phyloP scores from a whole-genome alignment of 495 filamentous ascomycete species.

The Durotheca rogersii region DNA sequence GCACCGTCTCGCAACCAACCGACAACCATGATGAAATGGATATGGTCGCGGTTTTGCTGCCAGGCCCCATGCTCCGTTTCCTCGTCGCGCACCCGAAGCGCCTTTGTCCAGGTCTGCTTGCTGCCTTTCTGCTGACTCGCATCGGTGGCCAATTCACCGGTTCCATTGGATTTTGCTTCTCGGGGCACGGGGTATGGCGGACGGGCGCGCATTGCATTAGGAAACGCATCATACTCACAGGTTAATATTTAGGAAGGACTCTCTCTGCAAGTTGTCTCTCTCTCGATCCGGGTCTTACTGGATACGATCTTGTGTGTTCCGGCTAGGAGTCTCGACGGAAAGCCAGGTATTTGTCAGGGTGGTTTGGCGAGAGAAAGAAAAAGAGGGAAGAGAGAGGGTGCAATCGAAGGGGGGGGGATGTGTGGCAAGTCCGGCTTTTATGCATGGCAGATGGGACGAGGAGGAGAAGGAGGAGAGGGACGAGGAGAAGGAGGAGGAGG shows the following conservation, averaged over 20 bases:
- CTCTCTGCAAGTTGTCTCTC: slow-evolving; percentile 10
- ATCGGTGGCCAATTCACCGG: no score
- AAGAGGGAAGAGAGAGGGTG: slow-evolving; percentile 18
- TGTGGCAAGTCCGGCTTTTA: slow-evolving; percentile 36
- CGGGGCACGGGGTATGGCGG: no score
- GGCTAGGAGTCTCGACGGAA: slow-evolving; percentile 22
- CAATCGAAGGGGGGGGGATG: slow-evolving; percentile 27
- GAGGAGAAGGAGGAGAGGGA: not conserved
- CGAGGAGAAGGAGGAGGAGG: not conserved
- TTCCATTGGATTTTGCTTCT: no score
- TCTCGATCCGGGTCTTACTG: slow-evolving; percentile 1
- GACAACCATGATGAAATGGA: slow-evolving; percentile 10
- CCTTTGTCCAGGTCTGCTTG: slow-evolving; percentile 8
- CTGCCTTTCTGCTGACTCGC: no score
- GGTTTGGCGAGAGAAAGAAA: slow-evolving; percentile 36
- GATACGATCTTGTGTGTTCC: slow-evolving; percentile 24
- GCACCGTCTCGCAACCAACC: slow-evolving; percentile 8
- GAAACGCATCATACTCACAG: slow-evolving; percentile 28
- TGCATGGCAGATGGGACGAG: slow-evolving; percentile 24
- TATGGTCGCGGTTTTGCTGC: slow-evolving; percentile 12
- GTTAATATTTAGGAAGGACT: not conserved
- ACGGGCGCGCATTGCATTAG: no score
- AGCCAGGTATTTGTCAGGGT: slow-evolving; percentile 34
- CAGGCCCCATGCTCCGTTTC: slow-evolving; percentile 16
- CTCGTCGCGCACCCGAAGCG: slow-evolving; percentile 12